Evolutionary conservation across 176 grass and related monocot genomes (phyloP), one percentile per base, ranked within the genome.

Genomic region (Oropetium thomaeum): DNA sequence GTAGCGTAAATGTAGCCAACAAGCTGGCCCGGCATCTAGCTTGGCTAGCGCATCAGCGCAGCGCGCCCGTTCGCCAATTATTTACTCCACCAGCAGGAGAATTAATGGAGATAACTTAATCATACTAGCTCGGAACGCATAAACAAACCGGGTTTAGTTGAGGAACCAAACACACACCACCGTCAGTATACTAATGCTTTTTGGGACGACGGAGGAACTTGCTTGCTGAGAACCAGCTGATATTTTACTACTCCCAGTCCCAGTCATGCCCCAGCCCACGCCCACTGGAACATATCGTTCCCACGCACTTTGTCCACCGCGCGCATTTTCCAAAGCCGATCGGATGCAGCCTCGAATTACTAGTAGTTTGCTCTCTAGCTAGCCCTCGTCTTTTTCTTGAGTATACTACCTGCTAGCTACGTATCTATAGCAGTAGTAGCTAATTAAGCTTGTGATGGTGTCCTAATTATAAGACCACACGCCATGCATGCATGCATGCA

Each of bases 21-120:
- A 60, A 62, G 69, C 41, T 83, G 61, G 66, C 49, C 61, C 26
- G 48, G 23, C 37, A 65, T 70, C 70, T 74, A 53, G 32, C 75
- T 52, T n/a, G n/a, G n/a, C n/a, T n/a, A n/a, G n/a, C n/a, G n/a
- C n/a, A n/a, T n/a, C n/a, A n/a, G n/a, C n/a, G n/a, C 69, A 1
- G 11, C 22, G 11, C 22, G 51, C 29, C 40, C 53, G 35, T 4
- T 5, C 49, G 2, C 58, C 47, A 58, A 71, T 77, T 65, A 48
- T 62, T 23, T 81, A 86, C 43, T 44, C 14, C 31, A 33, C 16
- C 23, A 33, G n/a, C n/a, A n/a, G n/a, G n/a, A n/a, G n/a, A n/a
- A n/a, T n/a, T n/a, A n/a, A n/a, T n/a, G n/a, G n/a, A n/a, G 77
- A 72, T 87, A 87, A 82, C 59, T 67, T 78, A 82, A 82, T 83